These are phyloP conservation scores for Akebia trifoliata DNA, from an alignment of 164 flowering plant species.

Conservation along the genomic window DNA sequence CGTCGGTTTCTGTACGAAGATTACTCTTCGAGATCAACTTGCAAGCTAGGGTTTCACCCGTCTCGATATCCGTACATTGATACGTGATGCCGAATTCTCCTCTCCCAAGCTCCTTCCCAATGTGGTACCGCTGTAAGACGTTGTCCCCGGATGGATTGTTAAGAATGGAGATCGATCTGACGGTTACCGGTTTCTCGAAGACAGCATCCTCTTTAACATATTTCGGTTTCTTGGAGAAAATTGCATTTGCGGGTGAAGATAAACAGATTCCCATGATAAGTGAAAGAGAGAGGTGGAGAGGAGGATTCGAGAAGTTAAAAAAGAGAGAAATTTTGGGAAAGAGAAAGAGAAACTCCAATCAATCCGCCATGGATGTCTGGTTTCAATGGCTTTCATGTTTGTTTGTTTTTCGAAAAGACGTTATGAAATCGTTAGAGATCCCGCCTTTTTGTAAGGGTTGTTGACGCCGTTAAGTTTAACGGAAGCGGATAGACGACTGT, in stretches of 20 bases:
- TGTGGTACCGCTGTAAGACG: slow-evolving; percentile 24
- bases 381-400: neutral
- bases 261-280: slow-evolving; percentile 9
- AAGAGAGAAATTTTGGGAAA: neutral
- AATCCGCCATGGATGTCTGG: neutral
- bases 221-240: slow-evolving; percentile 1
- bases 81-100: slow-evolving; percentile 78
- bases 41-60: slow-evolving; percentile 53
- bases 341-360: neutral
- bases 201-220: neutral
- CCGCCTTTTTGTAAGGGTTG: slow-evolving; percentile 12
- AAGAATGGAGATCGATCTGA: slow-evolving; percentile 15
- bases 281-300: neutral
- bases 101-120: slow-evolving; percentile 69
- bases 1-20: slow-evolving; percentile 59
- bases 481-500: too few relatives aligned
- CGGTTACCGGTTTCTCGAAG: neutral
- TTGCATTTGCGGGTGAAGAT: neutral
- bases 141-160: slow-evolving; percentile 25
- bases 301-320: neutral
- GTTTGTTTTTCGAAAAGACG: slow-evolving; percentile 1
- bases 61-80: slow-evolving; percentile 34
- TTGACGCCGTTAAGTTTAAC: slow-evolving; percentile 1
- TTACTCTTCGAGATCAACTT: slow-evolving; percentile 63
- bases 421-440: neutral